These are phyloP conservation scores for Chaetomiaceae sp. DNA, from an alignment of 2,329 filamentous ascomycete genomes.

Conservation along the genomic window DNA sequence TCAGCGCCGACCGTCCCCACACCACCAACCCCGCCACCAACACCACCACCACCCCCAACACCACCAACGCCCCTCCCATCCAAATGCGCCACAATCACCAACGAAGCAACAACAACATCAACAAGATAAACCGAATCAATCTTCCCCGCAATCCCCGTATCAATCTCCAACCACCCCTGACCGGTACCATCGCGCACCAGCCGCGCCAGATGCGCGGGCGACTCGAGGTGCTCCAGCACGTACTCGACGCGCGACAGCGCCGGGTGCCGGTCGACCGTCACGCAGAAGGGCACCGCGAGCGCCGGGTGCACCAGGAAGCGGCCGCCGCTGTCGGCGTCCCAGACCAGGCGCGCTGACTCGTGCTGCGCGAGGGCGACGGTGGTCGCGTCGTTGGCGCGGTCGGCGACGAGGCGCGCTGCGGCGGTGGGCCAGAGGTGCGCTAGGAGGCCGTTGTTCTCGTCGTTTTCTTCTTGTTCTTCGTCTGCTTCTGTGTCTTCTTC, in stretches of 20 bases:
- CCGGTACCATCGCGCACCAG: constrained; percentile 58
- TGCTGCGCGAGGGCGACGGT: constrained; percentile 60
- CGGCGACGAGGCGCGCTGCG: constrained; percentile 58
- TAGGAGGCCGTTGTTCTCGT: constrained; percentile 54
- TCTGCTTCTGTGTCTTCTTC: too few species aligned
- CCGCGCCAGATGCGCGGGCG: constrained; percentile 55
- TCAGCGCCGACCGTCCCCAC: too few species aligned
- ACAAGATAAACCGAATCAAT: constrained; percentile 58
- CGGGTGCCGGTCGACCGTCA: constrained; percentile 53
- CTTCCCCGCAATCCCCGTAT: constrained; percentile 54
- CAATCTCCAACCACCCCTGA: constrained; percentile 55
- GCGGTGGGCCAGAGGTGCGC: constrained; percentile 64
- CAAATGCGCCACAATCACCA: constrained; percentile 53
- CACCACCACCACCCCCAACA: constrained; percentile 24
- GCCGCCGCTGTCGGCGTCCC: constrained; percentile 56
- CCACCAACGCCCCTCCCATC: constrained; percentile 45
- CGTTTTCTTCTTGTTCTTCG: background rate
- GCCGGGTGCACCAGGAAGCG: constrained; percentile 62
- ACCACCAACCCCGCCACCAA: too few species aligned
- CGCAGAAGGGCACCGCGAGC: constrained; percentile 58
- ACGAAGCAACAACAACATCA: constrained; percentile 56
- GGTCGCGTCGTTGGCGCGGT: constrained; percentile 53
- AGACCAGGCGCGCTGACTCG: constrained; percentile 68
- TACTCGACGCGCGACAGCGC: constrained; percentile 60
- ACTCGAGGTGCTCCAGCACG: constrained; percentile 60